Conservation (phyloP, 108 stramenopile genomes). For the Nitzschia sp. region DNA sequence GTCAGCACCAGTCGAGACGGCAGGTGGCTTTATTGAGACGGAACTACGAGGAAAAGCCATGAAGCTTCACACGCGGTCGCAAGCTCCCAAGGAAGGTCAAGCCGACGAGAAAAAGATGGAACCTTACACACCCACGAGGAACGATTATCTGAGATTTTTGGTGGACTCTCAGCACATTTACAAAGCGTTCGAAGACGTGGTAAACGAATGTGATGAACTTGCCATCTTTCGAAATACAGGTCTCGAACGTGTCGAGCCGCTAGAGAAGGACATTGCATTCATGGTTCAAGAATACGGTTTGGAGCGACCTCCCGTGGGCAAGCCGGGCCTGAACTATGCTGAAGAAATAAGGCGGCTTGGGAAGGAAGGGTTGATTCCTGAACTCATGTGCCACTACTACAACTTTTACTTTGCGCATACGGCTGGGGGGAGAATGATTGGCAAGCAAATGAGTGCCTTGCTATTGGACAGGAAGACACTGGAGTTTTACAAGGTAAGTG, state of each 20-base stretch:
- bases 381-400: constrained; percentile 94
- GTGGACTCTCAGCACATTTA: constrained; percentile 87
- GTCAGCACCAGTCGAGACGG: constrained; percentile 5
- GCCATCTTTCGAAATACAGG: constrained; percentile 78
- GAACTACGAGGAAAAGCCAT: constrained; percentile 91
- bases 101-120: constrained; percentile 44
- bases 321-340: constrained; percentile 63
- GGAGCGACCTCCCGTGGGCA: constrained; percentile 51
- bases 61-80: constrained; percentile 87
- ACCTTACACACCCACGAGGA: constrained; percentile 63
- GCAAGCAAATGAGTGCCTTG: constrained; percentile 83
- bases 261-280: constrained; percentile 86
- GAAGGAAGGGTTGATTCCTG: constrained; percentile 58
- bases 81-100: constrained; percentile 90
- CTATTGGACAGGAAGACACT: constrained; percentile 80
- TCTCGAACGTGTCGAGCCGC: constrained; percentile 73
- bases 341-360: constrained; percentile 52
- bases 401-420: constrained; percentile 95
- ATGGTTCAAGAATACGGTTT: constrained; percentile 69
- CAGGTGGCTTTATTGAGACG: constrained; percentile 67
- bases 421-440: constrained; percentile 93
- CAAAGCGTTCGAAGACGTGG: constrained; percentile 77
- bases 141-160: constrained; percentile 78
- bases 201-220: constrained; percentile 56
- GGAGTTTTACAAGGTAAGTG: constrained; percentile 89